Evolutionary conservation across 345 rosid species (phyloP), one percentile per base, ranked within the genome.

Genomic region (Anastatica hierochuntica): DNA sequence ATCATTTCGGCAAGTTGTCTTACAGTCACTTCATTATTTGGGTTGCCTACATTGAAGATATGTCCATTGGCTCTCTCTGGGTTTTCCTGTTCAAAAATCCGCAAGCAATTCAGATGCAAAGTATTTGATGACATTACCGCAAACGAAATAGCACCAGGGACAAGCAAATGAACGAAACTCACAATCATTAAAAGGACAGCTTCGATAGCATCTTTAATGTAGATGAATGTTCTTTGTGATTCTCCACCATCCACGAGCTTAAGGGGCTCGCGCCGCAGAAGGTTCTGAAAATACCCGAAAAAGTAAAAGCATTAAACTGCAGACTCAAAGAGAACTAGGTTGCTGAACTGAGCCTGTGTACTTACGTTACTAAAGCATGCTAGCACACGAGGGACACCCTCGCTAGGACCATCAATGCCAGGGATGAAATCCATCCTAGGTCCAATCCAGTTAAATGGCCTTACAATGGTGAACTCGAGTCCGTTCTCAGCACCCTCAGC

Each of bases 401-500:
- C 99, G 67, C 97, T 88, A 20, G 99, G 99, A 58, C 99, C 99
- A 69, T 92, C 99, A 72, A 92, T 77, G 41, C 99, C 99, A 15
- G 97, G 99, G 62, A 88, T 92, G 74, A 92, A 92, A 72, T 92
- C 99, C 99, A 92, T 92, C 76, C 99, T 81, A 18, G 98, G 97
- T 72, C 99, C 99, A 80, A 92, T 92, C 99, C 99, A 92, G 84
- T 92, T 92, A 43, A 92, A 92, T 20, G 98, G 99, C 51, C 99
- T 83, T 62, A 92, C 99, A 62, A 92, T 88, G 53, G 95, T 92
- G 80, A 92, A 92, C 69, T 85, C 76, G 1, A 92, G 92, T 34
- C 73, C 90, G 54, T 88, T 92, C 77, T 92, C 99, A 6, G 97
- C 99, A 58, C 97, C 99, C 82, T 94, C 99, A 53, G 95, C 99